Conservation (phyloP, 805 yeast genomes). For the Pichia californica region DNA sequence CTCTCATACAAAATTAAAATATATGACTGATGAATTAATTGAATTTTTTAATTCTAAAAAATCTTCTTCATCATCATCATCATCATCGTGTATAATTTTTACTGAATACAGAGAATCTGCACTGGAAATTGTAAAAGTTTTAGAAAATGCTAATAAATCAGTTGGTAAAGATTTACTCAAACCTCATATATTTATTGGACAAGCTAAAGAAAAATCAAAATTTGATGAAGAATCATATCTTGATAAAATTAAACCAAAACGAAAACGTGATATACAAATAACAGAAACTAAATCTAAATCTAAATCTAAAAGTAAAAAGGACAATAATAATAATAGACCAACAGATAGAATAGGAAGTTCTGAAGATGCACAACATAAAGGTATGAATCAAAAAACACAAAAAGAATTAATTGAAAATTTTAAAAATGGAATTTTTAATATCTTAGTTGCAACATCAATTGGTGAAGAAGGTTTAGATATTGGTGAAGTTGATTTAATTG, state of each 20-base stretch:
- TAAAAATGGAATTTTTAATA: constrained; percentile 65
- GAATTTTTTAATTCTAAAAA: constrained; percentile 22
- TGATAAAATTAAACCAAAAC: constrained; percentile 9
- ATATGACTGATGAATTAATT: constrained; percentile 54
- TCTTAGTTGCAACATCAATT: constrained; percentile 90
- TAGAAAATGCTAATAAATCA: constrained; percentile 37
- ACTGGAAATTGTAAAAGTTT: constrained; percentile 65
- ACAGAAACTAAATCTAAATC: constrained; percentile 25
- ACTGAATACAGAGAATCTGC: constrained; percentile 90
- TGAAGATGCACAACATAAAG: constrained; percentile 68
- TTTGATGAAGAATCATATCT: constrained; percentile 51
- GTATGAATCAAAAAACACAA: constrained; percentile 89
- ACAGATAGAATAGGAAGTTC: constrained; percentile 49
- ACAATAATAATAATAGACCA: constrained; percentile 17
- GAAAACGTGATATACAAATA: constrained; percentile 17
- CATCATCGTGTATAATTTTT: constrained; percentile 78
- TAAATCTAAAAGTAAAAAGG: constrained; percentile 15
- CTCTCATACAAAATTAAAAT: constrained; percentile 71
- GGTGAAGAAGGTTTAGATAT: constrained; percentile 99
- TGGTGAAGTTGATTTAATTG: constrained; percentile 92
- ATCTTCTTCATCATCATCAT: constrained; percentile 27
- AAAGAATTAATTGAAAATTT: constrained; percentile 71
- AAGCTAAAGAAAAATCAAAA: constrained; percentile 65
- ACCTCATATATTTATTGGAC: constrained; percentile 92
- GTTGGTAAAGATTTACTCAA: constrained; percentile 33